phyloP scores from a whole-genome alignment of 2,329 filamentous ascomycete genomes.

The Penicillium sp. region DNA sequence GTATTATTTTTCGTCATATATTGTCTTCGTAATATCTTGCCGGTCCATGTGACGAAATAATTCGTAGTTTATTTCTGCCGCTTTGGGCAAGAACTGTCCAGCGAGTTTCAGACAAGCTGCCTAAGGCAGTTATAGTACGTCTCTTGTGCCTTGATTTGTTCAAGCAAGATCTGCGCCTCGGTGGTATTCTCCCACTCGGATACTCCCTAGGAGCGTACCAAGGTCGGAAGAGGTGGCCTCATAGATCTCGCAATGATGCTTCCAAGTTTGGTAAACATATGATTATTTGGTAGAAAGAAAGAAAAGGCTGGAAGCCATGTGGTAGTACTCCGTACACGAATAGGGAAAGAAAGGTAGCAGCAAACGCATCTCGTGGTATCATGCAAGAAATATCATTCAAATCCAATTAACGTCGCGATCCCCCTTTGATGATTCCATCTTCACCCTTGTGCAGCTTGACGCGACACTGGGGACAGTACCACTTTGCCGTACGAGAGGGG shows the following conservation, averaged over 20 bases:
- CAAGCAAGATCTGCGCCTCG: neutral
- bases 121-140: neutral
- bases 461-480: conserved; percentile 64
- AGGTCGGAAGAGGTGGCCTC: neutral
- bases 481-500: conserved; percentile 60
- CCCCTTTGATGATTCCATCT: conserved; percentile 39
- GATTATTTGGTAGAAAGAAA: neutral
- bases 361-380: conserved; percentile 21
- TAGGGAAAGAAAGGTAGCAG: neutral
- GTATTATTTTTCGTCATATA: neutral
- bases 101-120: neutral
- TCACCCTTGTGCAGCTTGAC: conserved; percentile 46
- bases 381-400: conserved; percentile 15
- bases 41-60: no score
- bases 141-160: neutral
- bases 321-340: neutral
- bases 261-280: neutral
- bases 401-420: conserved; percentile 26
- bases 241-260: neutral
- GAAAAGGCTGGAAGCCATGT: neutral
- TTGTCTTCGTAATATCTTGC: neutral
- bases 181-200: neutral
- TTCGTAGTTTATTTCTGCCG: no score
- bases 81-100: no score
- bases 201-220: neutral